These are phyloP conservation scores for Globisporangium ultimum DNA, from an alignment of 352 stramenopile genomes.

Conservation along the genomic window DNA sequence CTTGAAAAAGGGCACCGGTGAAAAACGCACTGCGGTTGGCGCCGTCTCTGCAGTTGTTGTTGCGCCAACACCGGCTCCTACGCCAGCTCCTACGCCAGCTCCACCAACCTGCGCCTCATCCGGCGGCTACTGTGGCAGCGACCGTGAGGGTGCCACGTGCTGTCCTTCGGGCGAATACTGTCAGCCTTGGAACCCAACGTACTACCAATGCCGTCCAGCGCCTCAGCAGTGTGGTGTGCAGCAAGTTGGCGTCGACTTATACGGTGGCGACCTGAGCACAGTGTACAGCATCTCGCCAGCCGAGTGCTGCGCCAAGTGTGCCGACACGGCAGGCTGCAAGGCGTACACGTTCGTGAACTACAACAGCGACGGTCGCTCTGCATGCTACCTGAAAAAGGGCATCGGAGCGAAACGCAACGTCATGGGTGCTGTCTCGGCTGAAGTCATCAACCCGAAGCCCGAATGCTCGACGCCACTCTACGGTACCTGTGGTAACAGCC, in stretches of 20 bases:
- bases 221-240: constrained; percentile 8
- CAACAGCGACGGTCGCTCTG: constrained; percentile 13
- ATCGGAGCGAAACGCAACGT: constrained; percentile 1
- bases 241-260: constrained; percentile 14
- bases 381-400: constrained; percentile 15
- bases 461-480: constrained; percentile 2
- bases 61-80: not conserved
- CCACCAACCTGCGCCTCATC: not conserved
- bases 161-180: constrained; percentile 12
- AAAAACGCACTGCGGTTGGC: not conserved
- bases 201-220: constrained; percentile 20
- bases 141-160: not conserved
- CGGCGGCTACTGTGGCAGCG: constrained; percentile 1
- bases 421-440: constrained; percentile 1
- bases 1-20: not conserved
- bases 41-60: not conserved
- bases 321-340: constrained; percentile 24
- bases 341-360: constrained; percentile 53
- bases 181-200: constrained; percentile 18
- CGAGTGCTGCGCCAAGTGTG: constrained; percentile 14
- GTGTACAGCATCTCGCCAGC: constrained; percentile 7
- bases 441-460: constrained; percentile 5
- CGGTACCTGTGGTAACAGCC: not conserved
- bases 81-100: too few relatives aligned
- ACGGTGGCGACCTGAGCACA: constrained; percentile 9